These are phyloP conservation scores for Phylloporus arenicola DNA, from an alignment of 768 basidiomycete genomes.

Conservation along the genomic window DNA sequence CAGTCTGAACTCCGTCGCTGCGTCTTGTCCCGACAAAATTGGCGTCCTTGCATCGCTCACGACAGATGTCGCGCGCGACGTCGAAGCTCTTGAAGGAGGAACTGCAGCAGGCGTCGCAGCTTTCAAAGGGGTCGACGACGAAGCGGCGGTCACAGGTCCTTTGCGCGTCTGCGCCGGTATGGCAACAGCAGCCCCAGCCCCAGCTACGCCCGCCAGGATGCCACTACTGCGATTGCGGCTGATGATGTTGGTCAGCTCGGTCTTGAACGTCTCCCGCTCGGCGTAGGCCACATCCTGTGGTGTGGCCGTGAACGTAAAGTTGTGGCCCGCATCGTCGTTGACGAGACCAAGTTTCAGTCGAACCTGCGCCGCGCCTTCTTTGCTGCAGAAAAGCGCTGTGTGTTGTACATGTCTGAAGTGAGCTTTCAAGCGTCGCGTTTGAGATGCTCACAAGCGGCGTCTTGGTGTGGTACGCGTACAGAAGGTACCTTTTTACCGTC, in stretches of 20 bases:
- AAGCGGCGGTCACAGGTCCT: constrained; percentile 17
- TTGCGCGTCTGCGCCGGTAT: constrained; percentile 20
- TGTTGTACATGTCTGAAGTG: neutral
- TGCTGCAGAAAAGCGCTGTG: constrained; percentile 79
- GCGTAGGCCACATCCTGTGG: constrained; percentile 55
- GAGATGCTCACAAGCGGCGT: constrained; percentile 50
- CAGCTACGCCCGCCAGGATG: constrained; percentile 11
- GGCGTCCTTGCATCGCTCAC: constrained; percentile 50
- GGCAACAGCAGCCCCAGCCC: constrained; percentile 10
- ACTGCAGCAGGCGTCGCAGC: constrained; percentile 30
- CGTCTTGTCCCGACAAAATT: constrained; percentile 52
- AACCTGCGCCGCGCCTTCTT: constrained; percentile 76
- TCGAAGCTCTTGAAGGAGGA: constrained; percentile 39
- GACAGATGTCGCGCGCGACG: constrained; percentile 61
- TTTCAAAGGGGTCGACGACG: constrained; percentile 16
- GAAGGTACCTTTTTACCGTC: constrained; percentile 61
- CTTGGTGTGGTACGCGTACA: constrained; percentile 55
- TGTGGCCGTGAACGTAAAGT: constrained; percentile 69
- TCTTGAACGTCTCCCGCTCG: constrained; percentile 82
- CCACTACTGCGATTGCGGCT: constrained; percentile 56
- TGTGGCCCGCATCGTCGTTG: constrained; percentile 68
- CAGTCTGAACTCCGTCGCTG: constrained; percentile 63
- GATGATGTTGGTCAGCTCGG: constrained; percentile 71
- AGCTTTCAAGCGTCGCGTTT: neutral
- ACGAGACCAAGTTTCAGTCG: constrained; percentile 68